Evolutionary conservation across 306 rosid species (phyloP), one percentile per base, ranked within the genome.

Genomic region (Purshia tridentata): DNA sequence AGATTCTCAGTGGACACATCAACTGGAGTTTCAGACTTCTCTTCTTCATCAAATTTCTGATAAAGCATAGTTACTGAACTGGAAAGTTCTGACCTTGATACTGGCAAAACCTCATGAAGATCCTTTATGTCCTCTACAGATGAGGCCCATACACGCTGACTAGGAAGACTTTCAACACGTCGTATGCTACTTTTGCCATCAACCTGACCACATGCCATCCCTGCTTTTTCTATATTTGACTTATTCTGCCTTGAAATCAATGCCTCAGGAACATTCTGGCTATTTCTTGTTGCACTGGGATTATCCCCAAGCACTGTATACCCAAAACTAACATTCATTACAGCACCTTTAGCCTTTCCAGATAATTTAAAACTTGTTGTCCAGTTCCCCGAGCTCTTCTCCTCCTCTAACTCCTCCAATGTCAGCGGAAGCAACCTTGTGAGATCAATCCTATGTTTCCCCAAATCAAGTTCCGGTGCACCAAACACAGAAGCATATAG

Each of bases 401-500:
- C 97, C 82, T 89, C 90, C 70, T 84, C 92, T 59, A 94, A 88
- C 67, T 94, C 96, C 85, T 91, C 97, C 78, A 94, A 76, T 10
- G 97, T 85, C 75, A 91, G 81, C 46, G 98, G 98, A 76, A 94
- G 97, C 77, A 94, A 70, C 84, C 92, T 84, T 3, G 96, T 89
- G 78, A 94, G 88, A 74, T 94, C 97, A 47, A 91, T 58, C 73
- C 90, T 84, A 73, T 94, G 97, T 85, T 91, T 91, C 74, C 98
- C 98, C 83, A 91, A 80, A 89, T 94, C 96, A 40, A 84, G 76
- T 67, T 85, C 91, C 0, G 92, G 82, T 2, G 81, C 79, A 72
- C 88, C 84, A 44, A 65, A 63, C 55, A 85, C 35, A 18, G 96
- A 84, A 81, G 91, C 97, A 82, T 89, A 91, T 35, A 94, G 83